These are phyloP conservation scores for Tilletia setariae DNA, from an alignment of 1,284 basidiomycete genomes.

Conservation along the genomic window DNA sequence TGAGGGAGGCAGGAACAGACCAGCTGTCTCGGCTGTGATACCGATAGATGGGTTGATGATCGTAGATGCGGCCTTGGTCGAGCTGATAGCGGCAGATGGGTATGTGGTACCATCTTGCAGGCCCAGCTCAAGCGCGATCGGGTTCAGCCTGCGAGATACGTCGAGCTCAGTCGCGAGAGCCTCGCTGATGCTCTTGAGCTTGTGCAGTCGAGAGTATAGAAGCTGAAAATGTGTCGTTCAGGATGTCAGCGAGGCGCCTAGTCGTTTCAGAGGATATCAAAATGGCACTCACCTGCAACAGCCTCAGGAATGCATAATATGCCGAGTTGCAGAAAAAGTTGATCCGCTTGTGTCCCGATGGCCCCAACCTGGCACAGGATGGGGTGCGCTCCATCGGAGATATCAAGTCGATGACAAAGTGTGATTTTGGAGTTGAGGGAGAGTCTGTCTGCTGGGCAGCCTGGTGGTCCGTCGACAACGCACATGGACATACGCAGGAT, in stretches of 20 bases:
- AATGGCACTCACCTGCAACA: conserved; percentile 53
- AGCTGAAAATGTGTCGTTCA: conserved; percentile 64
- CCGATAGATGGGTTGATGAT: conserved; percentile 16
- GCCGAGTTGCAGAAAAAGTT: conserved; percentile 88
- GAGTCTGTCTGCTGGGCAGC: conserved; percentile 39
- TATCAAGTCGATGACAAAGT: too few species aligned
- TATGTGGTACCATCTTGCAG: conserved; percentile 60
- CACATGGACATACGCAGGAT: conserved; percentile 24
- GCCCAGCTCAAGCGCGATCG: conserved; percentile 64
- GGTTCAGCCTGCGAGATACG: conserved; percentile 58
- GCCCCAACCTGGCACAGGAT: conserved; percentile 22
- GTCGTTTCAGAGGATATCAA: too few species aligned
- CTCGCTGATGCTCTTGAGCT: conserved; percentile 65
- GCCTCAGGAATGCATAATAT: conserved; percentile 81
- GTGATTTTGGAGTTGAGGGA: too few species aligned
- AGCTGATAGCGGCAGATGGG: conserved; percentile 49
- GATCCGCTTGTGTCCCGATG: conserved; percentile 48
- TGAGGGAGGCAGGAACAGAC: conserved; percentile 55
- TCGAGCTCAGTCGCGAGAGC: conserved; percentile 23
- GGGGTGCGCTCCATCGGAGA: too few species aligned
- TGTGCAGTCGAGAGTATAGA: conserved; percentile 76
- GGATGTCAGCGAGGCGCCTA: not conserved
- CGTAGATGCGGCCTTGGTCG: conserved; percentile 30
- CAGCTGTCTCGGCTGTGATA: conserved; percentile 31
- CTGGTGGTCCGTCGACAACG: conserved; percentile 27